A percentile compares a stretch with the other conserved stretches of the same genome.
Evolutionary conservation across 2,329 filamentous ascomycete genomes (phyloP).

Genomic region (Purpureocillium takamizusanense): DNA sequence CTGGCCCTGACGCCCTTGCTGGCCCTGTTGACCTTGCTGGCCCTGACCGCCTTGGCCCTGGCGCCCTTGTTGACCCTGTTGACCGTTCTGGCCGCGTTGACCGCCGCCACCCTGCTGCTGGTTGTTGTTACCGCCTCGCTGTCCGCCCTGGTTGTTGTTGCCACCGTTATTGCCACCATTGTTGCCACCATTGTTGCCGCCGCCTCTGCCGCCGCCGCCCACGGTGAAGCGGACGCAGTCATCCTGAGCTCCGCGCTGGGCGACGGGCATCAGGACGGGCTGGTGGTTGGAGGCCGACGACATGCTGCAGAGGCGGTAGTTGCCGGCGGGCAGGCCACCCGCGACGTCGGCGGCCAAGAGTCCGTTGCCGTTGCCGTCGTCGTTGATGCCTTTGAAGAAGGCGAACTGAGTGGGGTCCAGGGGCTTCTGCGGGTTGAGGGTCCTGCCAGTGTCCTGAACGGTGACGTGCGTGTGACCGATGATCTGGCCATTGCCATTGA

Average conservation of each 20-base stretch:
- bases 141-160: conserved; percentile 7
- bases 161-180: conserved; percentile 9
- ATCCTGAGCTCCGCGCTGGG: conserved; percentile 58
- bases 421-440: conserved; percentile 39
- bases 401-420: conserved; percentile 44
- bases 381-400: conserved; percentile 62
- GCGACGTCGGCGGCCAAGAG: conserved; percentile 42
- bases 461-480: conserved; percentile 53
- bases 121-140: conserved; percentile 2
- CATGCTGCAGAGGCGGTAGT: conserved; percentile 60
- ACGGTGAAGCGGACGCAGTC: conserved; percentile 55
- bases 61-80: too few species aligned
- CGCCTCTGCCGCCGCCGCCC: conserved; percentile 10
- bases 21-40: neutral
- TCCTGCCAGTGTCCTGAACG: conserved; percentile 44
- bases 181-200: conserved; percentile 12
- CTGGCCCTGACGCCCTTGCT: neutral
- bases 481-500: conserved; percentile 37
- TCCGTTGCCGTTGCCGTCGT: conserved; percentile 46
- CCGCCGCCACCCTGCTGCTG: too few species aligned
- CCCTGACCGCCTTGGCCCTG: too few species aligned
- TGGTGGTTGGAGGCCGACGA: conserved; percentile 55
- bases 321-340: conserved; percentile 50
- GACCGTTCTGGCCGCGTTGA: too few species aligned
- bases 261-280: conserved; percentile 56